Percentiles rank a stretch among this genome's conserved stretches.
phyloP scores from a whole-genome alignment of 108 stramenopile genomes.

The Skeletonema menzelii region DNA sequence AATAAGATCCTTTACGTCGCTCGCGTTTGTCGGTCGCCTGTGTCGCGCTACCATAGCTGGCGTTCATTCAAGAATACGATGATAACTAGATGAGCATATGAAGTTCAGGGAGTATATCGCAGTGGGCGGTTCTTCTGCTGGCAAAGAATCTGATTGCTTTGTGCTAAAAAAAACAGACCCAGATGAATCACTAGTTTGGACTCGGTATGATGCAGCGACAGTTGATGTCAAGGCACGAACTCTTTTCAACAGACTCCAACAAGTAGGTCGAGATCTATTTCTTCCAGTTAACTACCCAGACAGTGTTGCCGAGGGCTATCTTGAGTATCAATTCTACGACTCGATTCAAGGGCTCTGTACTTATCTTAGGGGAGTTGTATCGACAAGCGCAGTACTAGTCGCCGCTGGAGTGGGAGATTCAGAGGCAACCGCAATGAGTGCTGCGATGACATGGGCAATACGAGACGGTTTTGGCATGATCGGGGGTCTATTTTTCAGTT shows the following conservation, averaged over 20 bases:
- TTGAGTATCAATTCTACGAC: constrained; percentile 91
- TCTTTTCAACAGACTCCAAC: neutral
- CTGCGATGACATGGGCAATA: constrained; percentile 81
- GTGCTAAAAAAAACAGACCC: neutral
- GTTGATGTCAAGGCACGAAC: neutral
- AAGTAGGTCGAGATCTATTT: neutral
- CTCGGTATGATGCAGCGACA: neutral
- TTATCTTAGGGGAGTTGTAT: constrained; percentile 91
- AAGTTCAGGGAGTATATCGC: neutral
- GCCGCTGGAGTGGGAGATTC: constrained; percentile 91
- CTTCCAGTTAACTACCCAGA: constrained; percentile 54
- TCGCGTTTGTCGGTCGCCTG: too few species aligned
- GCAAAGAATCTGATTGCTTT: constrained; percentile 1
- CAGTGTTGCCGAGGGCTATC: constrained; percentile 70
- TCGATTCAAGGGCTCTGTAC: constrained; percentile 92
- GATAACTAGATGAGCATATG: too few species aligned
- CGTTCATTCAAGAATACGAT: too few species aligned
- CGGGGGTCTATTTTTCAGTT: constrained; percentile 88
- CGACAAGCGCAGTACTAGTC: constrained; percentile 78
- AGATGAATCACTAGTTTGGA: neutral
- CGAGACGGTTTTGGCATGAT: constrained; percentile 92
- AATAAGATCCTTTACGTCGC: too few species aligned
- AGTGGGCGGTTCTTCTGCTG: neutral
- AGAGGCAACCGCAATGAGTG: constrained; percentile 82
- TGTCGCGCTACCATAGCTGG: too few species aligned